These are phyloP conservation scores for Penicillium corylophilum DNA, from an alignment of 2,329 filamentous ascomycete genomes.

Conservation along the genomic window DNA sequence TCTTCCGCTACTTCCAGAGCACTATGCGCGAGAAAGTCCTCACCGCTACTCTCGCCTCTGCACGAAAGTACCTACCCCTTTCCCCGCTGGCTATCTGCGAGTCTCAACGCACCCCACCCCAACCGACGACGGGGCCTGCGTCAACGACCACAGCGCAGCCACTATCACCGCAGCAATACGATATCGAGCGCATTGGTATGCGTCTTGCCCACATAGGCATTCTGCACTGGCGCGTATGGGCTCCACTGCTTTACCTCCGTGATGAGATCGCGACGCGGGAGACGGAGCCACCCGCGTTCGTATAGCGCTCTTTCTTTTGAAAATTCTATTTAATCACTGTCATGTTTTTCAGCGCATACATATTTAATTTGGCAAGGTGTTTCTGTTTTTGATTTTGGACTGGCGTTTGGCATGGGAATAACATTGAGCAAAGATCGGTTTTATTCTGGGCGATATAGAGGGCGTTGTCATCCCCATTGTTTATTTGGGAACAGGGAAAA, in stretches of 20 bases:
- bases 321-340: slow-evolving; percentile 2
- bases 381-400: not conserved
- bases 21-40: slow-evolving; percentile 36
- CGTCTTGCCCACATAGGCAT: slow-evolving; percentile 79
- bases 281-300: slow-evolving; percentile 9
- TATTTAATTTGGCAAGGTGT: not conserved
- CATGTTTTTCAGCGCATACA: slow-evolving; percentile 21
- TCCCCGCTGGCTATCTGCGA: slow-evolving; percentile 46
- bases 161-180: slow-evolving; percentile 28
- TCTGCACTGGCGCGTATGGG: slow-evolving; percentile 89
- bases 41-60: slow-evolving; percentile 30
- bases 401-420: not conserved
- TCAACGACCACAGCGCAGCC: slow-evolving; percentile 3
- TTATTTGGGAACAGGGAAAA: not conserved
- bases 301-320: slow-evolving; percentile 8
- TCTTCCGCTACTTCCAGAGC: slow-evolving; percentile 35
- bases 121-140: slow-evolving; percentile 11
- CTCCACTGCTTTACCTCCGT: slow-evolving; percentile 64
- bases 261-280: slow-evolving; percentile 24
- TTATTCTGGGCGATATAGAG: not conserved
- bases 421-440: not conserved
- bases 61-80: slow-evolving; percentile 41
- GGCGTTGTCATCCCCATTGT: not conserved
- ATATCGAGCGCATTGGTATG: slow-evolving; percentile 60
- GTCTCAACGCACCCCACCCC: slow-evolving; percentile 35